These are phyloP conservation scores for Grammothele lineata DNA, from an alignment of 768 basidiomycete species.

Conservation along the genomic window DNA sequence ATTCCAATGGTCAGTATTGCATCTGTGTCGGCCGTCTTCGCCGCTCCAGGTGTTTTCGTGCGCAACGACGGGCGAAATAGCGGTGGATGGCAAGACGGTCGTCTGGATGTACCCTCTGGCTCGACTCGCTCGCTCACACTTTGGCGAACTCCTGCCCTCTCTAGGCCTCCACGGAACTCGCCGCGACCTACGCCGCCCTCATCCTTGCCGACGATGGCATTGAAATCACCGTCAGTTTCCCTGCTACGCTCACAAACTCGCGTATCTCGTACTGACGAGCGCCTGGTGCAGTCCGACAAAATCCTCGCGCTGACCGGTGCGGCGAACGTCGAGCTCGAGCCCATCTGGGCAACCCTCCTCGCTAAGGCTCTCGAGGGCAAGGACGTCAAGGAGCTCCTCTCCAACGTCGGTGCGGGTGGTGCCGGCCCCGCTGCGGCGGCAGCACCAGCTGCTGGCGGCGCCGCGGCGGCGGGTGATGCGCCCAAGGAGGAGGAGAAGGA, in stretches of 20 bases:
- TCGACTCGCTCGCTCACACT: background rate
- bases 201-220: constrained; percentile 97
- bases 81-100: constrained; percentile 5
- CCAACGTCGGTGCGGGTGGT: constrained; percentile 85
- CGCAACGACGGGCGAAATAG: background rate
- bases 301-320: constrained; percentile 80
- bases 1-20: constrained; percentile 14
- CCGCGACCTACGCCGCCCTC: constrained; percentile 93
- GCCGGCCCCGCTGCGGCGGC: constrained; percentile 79
- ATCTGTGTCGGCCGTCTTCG: background rate
- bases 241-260: background rate
- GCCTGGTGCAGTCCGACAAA: constrained; percentile 73
- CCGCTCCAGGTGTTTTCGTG: background rate
- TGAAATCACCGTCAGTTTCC: constrained; percentile 86
- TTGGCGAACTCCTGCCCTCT: background rate
- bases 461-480: constrained; percentile 63
- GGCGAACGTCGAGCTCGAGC: constrained; percentile 83
- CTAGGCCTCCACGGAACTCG: constrained; percentile 70
- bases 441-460: constrained; percentile 49
- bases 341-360: constrained; percentile 97
- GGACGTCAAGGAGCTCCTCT: constrained; percentile 92
- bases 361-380: constrained; percentile 98
- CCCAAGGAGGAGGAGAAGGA: constrained; percentile 78
- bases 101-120: constrained; percentile 7
- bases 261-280: background rate